A percentile compares a stretch with the other conserved stretches of the same genome.
phyloP scores from a whole-genome alignment of 371 early-diverging fungal genomes.

The Funneliformis caledonium region DNA sequence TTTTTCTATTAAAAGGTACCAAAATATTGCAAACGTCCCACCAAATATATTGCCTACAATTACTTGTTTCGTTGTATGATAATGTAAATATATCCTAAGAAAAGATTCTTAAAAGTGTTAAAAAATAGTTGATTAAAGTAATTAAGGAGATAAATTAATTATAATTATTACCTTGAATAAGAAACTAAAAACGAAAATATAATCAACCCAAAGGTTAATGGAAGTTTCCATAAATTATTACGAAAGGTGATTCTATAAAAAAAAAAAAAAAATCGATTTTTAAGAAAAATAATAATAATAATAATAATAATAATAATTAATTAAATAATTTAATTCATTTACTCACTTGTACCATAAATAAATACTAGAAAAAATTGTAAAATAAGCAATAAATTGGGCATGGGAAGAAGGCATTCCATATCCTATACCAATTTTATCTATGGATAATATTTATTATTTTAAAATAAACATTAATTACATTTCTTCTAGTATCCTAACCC shows the following conservation, averaged over 20 bases:
- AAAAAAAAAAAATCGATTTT: neutral
- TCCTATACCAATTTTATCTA: conserved; percentile 79
- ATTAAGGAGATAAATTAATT: neutral
- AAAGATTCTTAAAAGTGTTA: neutral
- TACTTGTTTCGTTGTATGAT: conserved; percentile 83
- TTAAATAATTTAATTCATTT: neutral
- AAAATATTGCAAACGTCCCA: conserved; percentile 58
- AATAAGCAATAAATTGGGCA: conserved; percentile 90
- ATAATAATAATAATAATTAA: too few relatives aligned
- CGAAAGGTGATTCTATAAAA: conserved; percentile 45
- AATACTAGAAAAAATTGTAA: conserved; percentile 66
- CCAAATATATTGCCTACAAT: conserved; percentile 72
- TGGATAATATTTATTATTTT: neutral
- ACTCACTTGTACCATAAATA: conserved; percentile 55
- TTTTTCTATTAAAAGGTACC: conserved; percentile 56
- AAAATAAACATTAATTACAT: neutral
- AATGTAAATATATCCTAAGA: conserved; percentile 76
- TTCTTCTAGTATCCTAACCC: neutral
- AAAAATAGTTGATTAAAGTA: neutral
- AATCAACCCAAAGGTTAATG: conserved; percentile 48
- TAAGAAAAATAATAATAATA: neutral
- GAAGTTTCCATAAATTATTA: conserved; percentile 50
- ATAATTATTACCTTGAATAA: conserved; percentile 58
- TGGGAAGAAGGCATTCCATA: conserved; percentile 97
- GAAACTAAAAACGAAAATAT: conserved; percentile 55